Percentiles rank a stretch among this genome's conserved stretches.
phyloP scores from a whole-genome alignment of 176 grass and related monocot species.

The Thinopyrum elongatum region DNA sequence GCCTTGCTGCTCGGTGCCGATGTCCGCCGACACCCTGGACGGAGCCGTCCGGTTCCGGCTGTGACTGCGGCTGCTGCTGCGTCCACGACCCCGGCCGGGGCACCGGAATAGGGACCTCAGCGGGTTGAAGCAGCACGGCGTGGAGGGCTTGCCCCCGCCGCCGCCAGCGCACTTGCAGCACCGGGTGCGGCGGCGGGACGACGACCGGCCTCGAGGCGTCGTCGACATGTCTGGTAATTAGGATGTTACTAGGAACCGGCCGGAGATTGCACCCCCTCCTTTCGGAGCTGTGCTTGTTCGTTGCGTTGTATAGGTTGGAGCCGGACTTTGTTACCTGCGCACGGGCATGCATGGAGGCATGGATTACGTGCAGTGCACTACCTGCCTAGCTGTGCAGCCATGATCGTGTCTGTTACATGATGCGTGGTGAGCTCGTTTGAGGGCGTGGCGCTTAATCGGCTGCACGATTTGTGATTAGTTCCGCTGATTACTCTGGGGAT shows the following conservation, averaged over 20 bases:
- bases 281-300: not conserved
- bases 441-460: conserved; percentile 27
- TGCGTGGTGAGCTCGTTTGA: conserved; percentile 39
- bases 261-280: not conserved
- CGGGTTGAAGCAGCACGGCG: conserved; percentile 44
- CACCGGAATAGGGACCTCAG: conserved; percentile 38
- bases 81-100: conserved; percentile 23
- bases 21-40: conserved; percentile 21
- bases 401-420: not conserved
- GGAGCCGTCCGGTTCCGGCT: conserved; percentile 28
- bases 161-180: conserved; percentile 11
- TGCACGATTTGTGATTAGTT: conserved; percentile 32
- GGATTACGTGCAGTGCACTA: conserved; percentile 43
- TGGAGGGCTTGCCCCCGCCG: not conserved
- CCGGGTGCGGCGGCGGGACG: conserved; percentile 27
- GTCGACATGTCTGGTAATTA: conserved; percentile 26
- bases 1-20: not conserved
- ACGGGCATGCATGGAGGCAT: not conserved
- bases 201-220: conserved; percentile 47
- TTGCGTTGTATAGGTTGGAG: conserved; percentile 28
- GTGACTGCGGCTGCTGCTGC: conserved; percentile 23
- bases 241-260: not conserved
- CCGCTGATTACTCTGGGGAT: not conserved
- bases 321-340: not conserved
- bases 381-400: not conserved